Base-by-base conservation (phyloP, 2,329 filamentous ascomycete genomes). In the Ophiostoma ips region DNA sequence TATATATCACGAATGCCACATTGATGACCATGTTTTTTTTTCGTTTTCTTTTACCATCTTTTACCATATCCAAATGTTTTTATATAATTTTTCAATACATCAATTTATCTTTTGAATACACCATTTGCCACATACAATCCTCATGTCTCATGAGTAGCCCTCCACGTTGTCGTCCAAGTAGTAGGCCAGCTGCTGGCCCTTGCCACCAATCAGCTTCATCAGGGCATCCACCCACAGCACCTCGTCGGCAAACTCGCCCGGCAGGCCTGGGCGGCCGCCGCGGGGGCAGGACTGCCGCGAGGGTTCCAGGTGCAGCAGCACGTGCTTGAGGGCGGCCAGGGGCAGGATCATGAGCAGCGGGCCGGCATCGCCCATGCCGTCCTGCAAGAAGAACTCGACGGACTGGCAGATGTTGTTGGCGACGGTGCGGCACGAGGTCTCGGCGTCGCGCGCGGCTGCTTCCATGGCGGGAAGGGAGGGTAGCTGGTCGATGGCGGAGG, bases 331-430 rank as follows among this genome's bases (percentile, higher is more conserved):
- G 8, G 52, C 45, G 3, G 53, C 49, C 13, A 58, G 44, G 3
- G 53, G 50, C 15, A 56, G 47, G 2, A 57, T 45, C 40, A 51
- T 52, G 2, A 50, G 49, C 21, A 53, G 37, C 2, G 52, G 53
- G 2, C 57, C 58, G 24, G 58, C 47, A n/a, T 55, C 53, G 31
- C 57, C 53, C 52, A 50, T 53, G 15, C 18, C 9, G 8, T 55
- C 51, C 3, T 43, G 44, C 33, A 58, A 10, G 38, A 57, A 59
- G 49, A 54, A 58, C 47, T 59, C 58, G 19, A 53, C 41, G 2
- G 55, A 54, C 50, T 58, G 58, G 52, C 55, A 58, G 21, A 59
- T 53, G 46, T 59, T 55, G 45, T 46, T 50, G n/a, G 50, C 44
- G 40, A 47, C 50, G 4, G 52, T 44, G 19, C 50, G 50, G 12